phyloP scores from a whole-genome alignment of 163 green algal genomes.

The Chlorella variabilis region DNA sequence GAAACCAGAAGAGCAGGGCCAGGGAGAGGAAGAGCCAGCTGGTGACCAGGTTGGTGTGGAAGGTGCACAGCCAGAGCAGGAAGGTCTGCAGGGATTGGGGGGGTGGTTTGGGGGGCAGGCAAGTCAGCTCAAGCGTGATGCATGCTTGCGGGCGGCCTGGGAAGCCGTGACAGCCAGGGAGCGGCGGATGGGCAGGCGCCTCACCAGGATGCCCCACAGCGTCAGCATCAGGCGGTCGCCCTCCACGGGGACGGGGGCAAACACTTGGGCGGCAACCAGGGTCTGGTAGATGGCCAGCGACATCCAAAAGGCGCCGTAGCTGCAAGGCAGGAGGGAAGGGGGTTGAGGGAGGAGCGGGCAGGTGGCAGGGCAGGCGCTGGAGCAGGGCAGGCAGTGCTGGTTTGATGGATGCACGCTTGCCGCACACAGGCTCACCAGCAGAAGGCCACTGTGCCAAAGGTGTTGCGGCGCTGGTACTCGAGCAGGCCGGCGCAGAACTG shows the following conservation, averaged over 20 bases:
- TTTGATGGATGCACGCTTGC: too few relatives aligned
- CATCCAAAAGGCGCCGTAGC: conserved; percentile 33
- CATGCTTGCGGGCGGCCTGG: too few relatives aligned
- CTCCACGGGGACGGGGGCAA: not conserved
- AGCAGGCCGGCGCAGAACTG: conserved; percentile 75
- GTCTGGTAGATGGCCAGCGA: conserved; percentile 29
- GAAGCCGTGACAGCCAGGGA: too few relatives aligned
- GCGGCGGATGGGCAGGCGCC: too few relatives aligned
- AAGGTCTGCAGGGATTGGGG: conserved; percentile 23
- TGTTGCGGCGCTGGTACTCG: conserved; percentile 60
- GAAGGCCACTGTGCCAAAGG: conserved; percentile 31
- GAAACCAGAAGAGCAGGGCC: conserved; percentile 48
- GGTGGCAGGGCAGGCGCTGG: not conserved
- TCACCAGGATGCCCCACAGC: conserved; percentile 36
- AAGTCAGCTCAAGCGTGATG: too few relatives aligned
- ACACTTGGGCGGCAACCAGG: not conserved
- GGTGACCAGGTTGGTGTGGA: conserved; percentile 41
- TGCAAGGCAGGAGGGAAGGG: not conserved
- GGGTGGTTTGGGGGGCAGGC: too few relatives aligned
- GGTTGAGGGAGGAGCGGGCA: not conserved
- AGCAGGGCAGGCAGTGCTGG: too few relatives aligned
- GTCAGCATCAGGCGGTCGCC: conserved; percentile 29
- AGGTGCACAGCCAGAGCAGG: conserved; percentile 26
- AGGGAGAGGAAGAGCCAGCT: conserved; percentile 45
- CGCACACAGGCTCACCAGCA: conserved; percentile 1